A percentile compares a stretch with the other conserved stretches of the same genome.
Conservation (phyloP, 352 stramenopile genomes). For the Globisporangium yorkense region DNA sequence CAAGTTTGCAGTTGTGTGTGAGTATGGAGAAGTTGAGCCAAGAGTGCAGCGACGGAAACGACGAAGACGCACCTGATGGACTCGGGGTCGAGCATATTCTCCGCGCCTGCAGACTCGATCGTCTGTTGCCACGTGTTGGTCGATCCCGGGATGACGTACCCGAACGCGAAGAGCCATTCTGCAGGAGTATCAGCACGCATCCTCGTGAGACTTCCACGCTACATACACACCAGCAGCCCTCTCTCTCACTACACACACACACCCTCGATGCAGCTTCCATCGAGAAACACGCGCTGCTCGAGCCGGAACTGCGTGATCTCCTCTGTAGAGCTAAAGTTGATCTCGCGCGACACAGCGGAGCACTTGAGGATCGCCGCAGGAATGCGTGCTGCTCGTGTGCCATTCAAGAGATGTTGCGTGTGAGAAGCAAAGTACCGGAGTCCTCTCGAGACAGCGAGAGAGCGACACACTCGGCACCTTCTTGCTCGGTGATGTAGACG, state of each 20-base stretch:
- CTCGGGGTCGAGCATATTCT: constrained; percentile 87
- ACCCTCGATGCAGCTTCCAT: constrained; percentile 86
- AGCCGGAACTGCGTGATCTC: constrained; percentile 91
- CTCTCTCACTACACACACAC: not conserved
- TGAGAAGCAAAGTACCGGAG: not conserved
- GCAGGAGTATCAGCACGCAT: constrained; percentile 13
- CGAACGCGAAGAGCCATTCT: constrained; percentile 94
- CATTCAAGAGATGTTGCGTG: not conserved
- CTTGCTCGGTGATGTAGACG: constrained; percentile 64
- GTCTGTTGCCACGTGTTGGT: constrained; percentile 96
- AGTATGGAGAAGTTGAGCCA: not conserved
- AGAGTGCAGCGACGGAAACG: not conserved
- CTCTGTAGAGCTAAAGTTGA: constrained; percentile 91
- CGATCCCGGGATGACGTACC: constrained; percentile 93
- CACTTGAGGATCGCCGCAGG: constrained; percentile 87
- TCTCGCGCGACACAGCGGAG: constrained; percentile 87
- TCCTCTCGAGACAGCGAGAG: not conserved
- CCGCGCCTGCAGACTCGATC: constrained; percentile 85
- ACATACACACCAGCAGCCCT: constrained; percentile 10
- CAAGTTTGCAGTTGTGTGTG: not conserved
- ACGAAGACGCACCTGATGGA: constrained; percentile 54
- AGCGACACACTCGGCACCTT: constrained; percentile 31
- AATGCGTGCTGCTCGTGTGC: constrained; percentile 60
- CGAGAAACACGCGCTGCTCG: constrained; percentile 88
- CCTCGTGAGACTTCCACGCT: not conserved